Base-by-base conservation (phyloP, 805 yeast genomes). In the Torulaspora gathmanii region DNA sequence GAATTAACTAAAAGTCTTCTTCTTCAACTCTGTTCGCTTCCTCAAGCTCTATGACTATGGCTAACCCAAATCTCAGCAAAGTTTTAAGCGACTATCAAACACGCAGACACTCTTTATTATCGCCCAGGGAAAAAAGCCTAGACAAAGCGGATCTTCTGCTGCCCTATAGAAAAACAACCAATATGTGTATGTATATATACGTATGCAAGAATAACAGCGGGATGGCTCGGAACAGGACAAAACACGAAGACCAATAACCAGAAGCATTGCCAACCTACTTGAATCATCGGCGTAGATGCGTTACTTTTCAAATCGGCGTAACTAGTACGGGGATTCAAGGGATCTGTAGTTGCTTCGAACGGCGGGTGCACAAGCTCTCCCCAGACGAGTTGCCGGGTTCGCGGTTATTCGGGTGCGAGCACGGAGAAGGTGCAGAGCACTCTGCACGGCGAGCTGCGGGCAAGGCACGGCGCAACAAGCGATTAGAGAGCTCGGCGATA, bases 391-490 rank as follows among this genome's bases (percentile, higher is more conserved):
- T 22, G 25, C 25, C 25, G 25, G 25, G 25, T 10, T 5, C 25
- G 25, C 25, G 25, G 25, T 22, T 2, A 19, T 13, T 27, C 45
- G 45, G 47, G 30, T 33, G 44, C 44, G 40, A 37, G 15, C 28
- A 17, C 38, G 47, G 47, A 28, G 33, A 38, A 26, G 27, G 22
- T 13, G 10, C 13, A 8, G 6, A 7, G 20, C 8, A 22, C 29
- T 9, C 16, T 15, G 34, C 34, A 30, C 40, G 9, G 17, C 33
- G 16, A 17, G 8, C n/a, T n/a, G n/a, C n/a, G n/a, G n/a, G 7
- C 33, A 17, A 16, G 6, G 22, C 22, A 20, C 11, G 16, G 33
- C 11, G 17, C 19, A 5, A n/a, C 10, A 3, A n/a, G n/a, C 11
- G 34, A 9, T 15, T n/a, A 13, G 8, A 2, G 20, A n/a, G 34